Evolutionary conservation across 352 stramenopile species (phyloP).

Genomic region (Peronospora belbahrii): DNA sequence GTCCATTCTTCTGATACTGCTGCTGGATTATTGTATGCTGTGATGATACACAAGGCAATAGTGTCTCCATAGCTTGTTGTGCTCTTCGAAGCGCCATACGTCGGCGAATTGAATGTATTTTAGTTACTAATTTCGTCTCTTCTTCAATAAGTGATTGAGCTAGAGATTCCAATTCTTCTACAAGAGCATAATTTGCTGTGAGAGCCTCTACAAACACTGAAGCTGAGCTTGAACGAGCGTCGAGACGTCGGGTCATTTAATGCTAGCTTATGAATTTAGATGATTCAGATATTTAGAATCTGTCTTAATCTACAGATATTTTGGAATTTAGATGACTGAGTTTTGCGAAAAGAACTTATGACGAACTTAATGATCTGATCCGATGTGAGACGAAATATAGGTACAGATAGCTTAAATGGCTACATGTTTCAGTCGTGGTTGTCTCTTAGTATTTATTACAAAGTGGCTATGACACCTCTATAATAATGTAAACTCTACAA

Average conservation of each 20-base stretch:
- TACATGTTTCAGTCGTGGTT: too few species aligned
- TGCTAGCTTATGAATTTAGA: not conserved
- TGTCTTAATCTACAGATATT: too few species aligned
- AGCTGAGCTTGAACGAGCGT: slow-evolving; percentile 4
- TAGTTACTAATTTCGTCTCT: slow-evolving; percentile 29
- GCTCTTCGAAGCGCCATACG: slow-evolving; percentile 43
- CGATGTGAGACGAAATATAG: too few species aligned
- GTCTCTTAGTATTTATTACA: too few species aligned
- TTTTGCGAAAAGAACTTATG: too few species aligned
- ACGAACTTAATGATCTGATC: too few species aligned
- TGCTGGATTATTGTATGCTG: not conserved
- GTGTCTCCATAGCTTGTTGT: slow-evolving; percentile 38
- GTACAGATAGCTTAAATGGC: too few species aligned
- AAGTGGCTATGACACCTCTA: too few species aligned
- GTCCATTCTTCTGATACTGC: slow-evolving; percentile 21
- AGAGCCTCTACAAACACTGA: slow-evolving; percentile 21
- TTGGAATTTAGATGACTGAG: too few species aligned
- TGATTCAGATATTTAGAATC: too few species aligned
- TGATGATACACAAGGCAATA: slow-evolving; percentile 9
- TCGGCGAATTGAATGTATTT: slow-evolving; percentile 42
- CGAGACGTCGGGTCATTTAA: slow-evolving; percentile 5
- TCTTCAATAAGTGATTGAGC: slow-evolving; percentile 25
- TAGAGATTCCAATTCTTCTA: slow-evolving; percentile 31
- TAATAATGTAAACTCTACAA: too few species aligned
- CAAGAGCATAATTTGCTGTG: slow-evolving; percentile 36